A percentile compares a stretch with the other conserved stretches of the same genome.
phyloP scores from a whole-genome alignment of 345 rosid genomes.

The Corymbia maculata region DNA sequence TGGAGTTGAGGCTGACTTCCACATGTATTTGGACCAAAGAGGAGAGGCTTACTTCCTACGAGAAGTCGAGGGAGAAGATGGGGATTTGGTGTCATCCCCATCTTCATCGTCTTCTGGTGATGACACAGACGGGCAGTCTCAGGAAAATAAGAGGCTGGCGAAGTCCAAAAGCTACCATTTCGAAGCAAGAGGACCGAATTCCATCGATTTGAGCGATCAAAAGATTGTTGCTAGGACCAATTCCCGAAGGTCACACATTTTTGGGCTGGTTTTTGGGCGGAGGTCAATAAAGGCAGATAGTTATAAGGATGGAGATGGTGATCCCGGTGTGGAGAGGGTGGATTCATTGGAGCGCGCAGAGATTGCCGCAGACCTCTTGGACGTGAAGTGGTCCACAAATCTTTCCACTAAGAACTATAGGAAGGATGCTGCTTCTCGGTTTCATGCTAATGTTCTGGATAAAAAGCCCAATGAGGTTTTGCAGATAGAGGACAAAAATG shows the following conservation, averaged over 20 bases:
- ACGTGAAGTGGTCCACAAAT: slow-evolving; percentile 82
- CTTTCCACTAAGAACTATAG: slow-evolving; percentile 26
- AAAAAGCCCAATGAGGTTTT: not conserved
- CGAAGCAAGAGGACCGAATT: slow-evolving; percentile 16
- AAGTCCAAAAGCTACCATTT: slow-evolving; percentile 44
- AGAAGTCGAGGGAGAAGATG: slow-evolving; percentile 47
- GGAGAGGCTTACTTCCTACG: slow-evolving; percentile 90
- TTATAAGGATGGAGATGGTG: slow-evolving; percentile 18
- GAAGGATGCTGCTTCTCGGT: slow-evolving; percentile 18
- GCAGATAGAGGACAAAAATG: slow-evolving; percentile 4
- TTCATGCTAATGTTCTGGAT: slow-evolving; percentile 3
- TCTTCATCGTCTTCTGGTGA: slow-evolving; percentile 50
- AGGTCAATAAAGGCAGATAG: slow-evolving; percentile 29
- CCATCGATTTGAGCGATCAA: slow-evolving; percentile 18
- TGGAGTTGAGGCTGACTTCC: slow-evolving; percentile 57
- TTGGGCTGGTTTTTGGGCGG: slow-evolving; percentile 64
- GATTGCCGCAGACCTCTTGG: slow-evolving; percentile 81
- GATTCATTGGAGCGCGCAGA: slow-evolving; percentile 77
- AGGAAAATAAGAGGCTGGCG: slow-evolving; percentile 15
- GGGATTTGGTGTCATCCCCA: slow-evolving; percentile 27
- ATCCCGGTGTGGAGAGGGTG: slow-evolving; percentile 16
- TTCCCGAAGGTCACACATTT: slow-evolving; percentile 38
- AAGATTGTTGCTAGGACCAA: slow-evolving; percentile 31
- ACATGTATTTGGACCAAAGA: slow-evolving; percentile 76
- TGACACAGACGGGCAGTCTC: slow-evolving; percentile 29